phyloP scores from a whole-genome alignment of 2,329 filamentous ascomycete species.

The Aspergillus clavatus region DNA sequence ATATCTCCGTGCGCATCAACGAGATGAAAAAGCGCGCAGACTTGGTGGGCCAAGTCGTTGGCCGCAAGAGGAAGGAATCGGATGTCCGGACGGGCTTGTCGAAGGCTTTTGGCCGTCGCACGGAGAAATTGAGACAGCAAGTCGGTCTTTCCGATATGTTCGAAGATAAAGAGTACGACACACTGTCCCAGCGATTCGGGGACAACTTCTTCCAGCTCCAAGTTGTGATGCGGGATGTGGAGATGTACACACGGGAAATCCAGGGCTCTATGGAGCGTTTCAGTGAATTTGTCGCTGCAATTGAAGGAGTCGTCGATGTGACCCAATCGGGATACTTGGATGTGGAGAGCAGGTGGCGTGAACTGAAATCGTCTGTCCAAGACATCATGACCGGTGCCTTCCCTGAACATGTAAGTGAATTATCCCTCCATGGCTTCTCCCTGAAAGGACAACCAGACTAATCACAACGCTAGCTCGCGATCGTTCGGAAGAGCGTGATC shows the following conservation, averaged over 20 bases:
- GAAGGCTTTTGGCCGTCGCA: slow-evolving; percentile 83
- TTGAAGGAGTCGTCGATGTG: slow-evolving; percentile 74
- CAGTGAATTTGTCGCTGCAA: slow-evolving; percentile 71
- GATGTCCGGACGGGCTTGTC: slow-evolving; percentile 80
- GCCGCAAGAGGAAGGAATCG: slow-evolving; percentile 79
- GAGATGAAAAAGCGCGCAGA: slow-evolving; percentile 93
- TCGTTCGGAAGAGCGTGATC: slow-evolving; percentile 77
- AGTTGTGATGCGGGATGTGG: slow-evolving; percentile 88
- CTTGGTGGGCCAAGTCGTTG: slow-evolving; percentile 82
- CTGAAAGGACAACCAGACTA: no score
- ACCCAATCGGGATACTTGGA: slow-evolving; percentile 70
- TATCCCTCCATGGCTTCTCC: no score
- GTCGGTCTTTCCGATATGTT: slow-evolving; percentile 60
- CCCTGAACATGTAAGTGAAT: slow-evolving; percentile 67
- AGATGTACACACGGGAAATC: slow-evolving; percentile 81
- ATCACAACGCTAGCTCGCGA: slow-evolving; percentile 46
- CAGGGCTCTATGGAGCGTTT: slow-evolving; percentile 77
- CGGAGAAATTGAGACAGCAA: slow-evolving; percentile 75
- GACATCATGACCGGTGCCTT: slow-evolving; percentile 80
- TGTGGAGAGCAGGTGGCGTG: slow-evolving; percentile 89
- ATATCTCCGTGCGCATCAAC: slow-evolving; percentile 69
- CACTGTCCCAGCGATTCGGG: slow-evolving; percentile 78
- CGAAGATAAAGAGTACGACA: slow-evolving; percentile 77
- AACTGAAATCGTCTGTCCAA: slow-evolving; percentile 79
- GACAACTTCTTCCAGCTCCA: slow-evolving; percentile 91